A percentile compares a stretch with the other conserved stretches of the same genome.
phyloP scores from a whole-genome alignment of 495 filamentous ascomycete genomes.

The Tuber aestivum region DNA sequence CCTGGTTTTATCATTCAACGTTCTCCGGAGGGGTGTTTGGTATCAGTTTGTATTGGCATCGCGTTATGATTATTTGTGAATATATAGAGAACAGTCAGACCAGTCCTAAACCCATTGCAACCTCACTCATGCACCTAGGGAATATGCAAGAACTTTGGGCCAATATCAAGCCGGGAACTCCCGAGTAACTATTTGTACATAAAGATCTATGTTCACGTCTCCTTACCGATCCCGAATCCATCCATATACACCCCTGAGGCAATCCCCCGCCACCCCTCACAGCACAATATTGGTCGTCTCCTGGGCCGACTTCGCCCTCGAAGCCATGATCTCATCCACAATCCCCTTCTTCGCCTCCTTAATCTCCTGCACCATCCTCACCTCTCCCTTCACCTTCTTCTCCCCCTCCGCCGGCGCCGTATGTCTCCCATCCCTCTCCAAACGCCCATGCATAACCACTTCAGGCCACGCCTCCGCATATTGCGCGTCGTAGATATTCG shows the following conservation, averaged over 20 bases:
- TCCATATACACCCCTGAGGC: conserved; percentile 8
- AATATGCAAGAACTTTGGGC: neutral
- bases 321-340: neutral
- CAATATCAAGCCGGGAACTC: neutral
- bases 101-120: neutral
- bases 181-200: conserved; percentile 20
- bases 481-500: conserved; percentile 57
- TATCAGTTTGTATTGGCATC: neutral
- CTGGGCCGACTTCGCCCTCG: neutral
- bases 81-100: neutral
- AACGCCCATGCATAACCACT: conserved; percentile 57
- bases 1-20: neutral
- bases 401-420: conserved; percentile 19
- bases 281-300: neutral
- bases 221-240: conserved; percentile 9
- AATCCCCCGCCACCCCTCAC: neutral
- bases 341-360: neutral
- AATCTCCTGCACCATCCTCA: neutral
- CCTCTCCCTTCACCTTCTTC: neutral
- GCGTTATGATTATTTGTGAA: neutral
- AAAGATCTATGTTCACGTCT: conserved; percentile 11
- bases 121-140: neutral
- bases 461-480: conserved; percentile 63
- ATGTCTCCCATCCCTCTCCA: conserved; percentile 30
- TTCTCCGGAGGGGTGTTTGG: neutral